Evolutionary conservation across 495 filamentous ascomycete species (phyloP).

Genomic region (Lasiosphaeria hispida): DNA sequence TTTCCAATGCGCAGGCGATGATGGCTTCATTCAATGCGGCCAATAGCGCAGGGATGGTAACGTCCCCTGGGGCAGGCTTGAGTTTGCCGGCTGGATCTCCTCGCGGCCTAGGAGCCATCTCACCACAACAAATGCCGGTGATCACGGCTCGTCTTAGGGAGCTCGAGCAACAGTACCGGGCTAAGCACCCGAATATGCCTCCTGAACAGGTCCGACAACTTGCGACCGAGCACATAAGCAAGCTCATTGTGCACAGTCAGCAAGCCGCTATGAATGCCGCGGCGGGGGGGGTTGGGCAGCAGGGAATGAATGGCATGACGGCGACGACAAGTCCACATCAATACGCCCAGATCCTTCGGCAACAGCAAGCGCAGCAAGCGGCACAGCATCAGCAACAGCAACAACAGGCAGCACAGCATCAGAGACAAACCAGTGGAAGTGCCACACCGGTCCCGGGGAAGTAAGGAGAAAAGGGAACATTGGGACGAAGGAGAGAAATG

Average conservation of each 20-base stretch:
- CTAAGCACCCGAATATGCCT: conserved; percentile 54
- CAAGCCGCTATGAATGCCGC: conserved; percentile 62
- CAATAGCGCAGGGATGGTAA: conserved; percentile 38
- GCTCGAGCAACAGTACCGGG: conserved; percentile 35
- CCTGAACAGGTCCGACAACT: conserved; percentile 59
- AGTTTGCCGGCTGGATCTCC: conserved; percentile 42
- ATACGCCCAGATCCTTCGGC: conserved; percentile 71
- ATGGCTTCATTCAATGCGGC: conserved; percentile 42
- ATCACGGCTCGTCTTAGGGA: conserved; percentile 26
- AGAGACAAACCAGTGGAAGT: conserved; percentile 44
- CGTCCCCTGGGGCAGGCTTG: conserved; percentile 37
- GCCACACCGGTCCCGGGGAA: conserved; percentile 35
- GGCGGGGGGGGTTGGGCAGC: conserved; percentile 47
- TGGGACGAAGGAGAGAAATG: background rate
- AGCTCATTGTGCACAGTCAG: conserved; percentile 32
- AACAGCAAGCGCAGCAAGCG: conserved; percentile 48
- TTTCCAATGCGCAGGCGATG: conserved; percentile 44
- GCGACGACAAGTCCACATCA: conserved; percentile 54
- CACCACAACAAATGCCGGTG: conserved; percentile 24
- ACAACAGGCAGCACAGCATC: conserved; percentile 27
- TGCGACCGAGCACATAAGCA: conserved; percentile 55
- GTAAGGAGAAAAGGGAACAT: conserved; percentile 5
- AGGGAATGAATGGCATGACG: conserved; percentile 28
- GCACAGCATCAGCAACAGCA: conserved; percentile 15
- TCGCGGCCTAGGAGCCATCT: conserved; percentile 29